A percentile compares a stretch with the other conserved stretches of the same genome.
phyloP scores from a whole-genome alignment of 2,329 filamentous ascomycete species.

The Neoarthrinium moseri region DNA sequence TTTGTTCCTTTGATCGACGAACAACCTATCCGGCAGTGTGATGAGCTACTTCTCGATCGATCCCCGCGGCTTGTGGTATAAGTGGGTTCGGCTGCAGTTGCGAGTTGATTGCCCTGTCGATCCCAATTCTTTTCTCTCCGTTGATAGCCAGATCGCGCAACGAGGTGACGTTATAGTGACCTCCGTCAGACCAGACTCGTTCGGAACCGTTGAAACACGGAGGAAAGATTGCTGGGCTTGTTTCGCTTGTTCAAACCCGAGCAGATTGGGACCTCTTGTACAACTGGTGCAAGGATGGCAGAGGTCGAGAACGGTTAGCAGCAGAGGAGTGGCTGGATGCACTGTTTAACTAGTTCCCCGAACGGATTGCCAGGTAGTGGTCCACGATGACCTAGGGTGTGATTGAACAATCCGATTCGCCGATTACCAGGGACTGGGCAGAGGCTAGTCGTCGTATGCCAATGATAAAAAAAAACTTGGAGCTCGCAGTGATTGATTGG shows the following conservation, averaged over 20 bases:
- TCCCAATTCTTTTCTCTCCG: background rate
- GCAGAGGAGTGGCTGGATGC: too few relatives aligned
- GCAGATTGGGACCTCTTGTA: background rate
- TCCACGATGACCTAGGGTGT: too few relatives aligned
- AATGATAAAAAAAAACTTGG: too few relatives aligned
- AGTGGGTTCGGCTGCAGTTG: conserved; percentile 8
- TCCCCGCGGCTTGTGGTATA: background rate
- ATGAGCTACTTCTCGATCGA: background rate
- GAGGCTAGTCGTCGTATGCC: too few relatives aligned
- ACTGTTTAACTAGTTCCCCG: too few relatives aligned
- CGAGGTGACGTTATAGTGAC: background rate
- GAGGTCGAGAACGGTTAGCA: background rate
- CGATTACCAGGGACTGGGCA: too few relatives aligned
- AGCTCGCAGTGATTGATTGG: too few relatives aligned
- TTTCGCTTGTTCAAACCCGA: background rate
- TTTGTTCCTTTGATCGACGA: background rate
- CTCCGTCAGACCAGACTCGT: background rate
- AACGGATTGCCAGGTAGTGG: too few relatives aligned
- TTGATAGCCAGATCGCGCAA: background rate
- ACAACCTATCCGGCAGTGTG: background rate
- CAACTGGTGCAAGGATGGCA: conserved; percentile 1
- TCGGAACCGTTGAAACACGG: background rate
- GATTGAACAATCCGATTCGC: too few relatives aligned
- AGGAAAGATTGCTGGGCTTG: background rate
- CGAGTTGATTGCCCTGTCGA: conserved; percentile 8